A percentile compares a stretch with the other conserved stretches of the same genome.
Conservation (phyloP, 2,329 filamentous ascomycete genomes). For the Fusarium gaditjirri region DNA sequence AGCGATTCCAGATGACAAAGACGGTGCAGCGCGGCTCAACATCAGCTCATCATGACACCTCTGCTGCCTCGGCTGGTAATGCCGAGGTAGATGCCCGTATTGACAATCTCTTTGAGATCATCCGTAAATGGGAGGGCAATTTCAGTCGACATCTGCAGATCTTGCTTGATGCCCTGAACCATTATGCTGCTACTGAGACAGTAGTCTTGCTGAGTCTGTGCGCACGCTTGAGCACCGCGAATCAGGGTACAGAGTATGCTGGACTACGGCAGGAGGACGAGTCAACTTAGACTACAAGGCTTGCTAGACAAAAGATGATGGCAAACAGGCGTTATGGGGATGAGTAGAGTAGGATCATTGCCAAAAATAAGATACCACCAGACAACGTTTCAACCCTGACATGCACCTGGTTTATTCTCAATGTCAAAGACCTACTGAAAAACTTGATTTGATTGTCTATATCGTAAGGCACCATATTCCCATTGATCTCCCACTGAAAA, state of each 20-base stretch:
- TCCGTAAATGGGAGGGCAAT: conserved; percentile 92
- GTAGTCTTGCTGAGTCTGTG: conserved; percentile 92
- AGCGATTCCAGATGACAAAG: conserved; percentile 63
- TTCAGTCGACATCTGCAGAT: conserved; percentile 94
- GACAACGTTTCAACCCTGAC: conserved; percentile 21
- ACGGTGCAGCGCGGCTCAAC: conserved; percentile 53
- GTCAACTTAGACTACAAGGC: conserved; percentile 29
- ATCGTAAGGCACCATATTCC: conserved; percentile 4
- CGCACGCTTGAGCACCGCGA: conserved; percentile 82
- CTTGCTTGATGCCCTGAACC: conserved; percentile 92
- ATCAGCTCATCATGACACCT: conserved; percentile 46
- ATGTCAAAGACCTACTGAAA: not conserved
- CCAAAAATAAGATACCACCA: conserved; percentile 42
- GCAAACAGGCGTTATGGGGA: conserved; percentile 36
- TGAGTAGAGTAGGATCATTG: conserved; percentile 31
- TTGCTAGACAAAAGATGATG: not conserved
- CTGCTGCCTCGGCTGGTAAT: conserved; percentile 50
- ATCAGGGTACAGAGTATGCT: conserved; percentile 76
- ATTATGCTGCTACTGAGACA: conserved; percentile 96
- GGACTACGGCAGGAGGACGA: conserved; percentile 70
- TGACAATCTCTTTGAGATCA: conserved; percentile 83
- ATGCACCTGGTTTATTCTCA: not conserved
- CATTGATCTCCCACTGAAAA: conserved; percentile 5
- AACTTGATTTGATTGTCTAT: conserved; percentile 29
- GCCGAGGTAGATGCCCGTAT: conserved; percentile 61